Conservation (phyloP, 169 alveolate species). For the Plasmodium yoelii region DNA sequence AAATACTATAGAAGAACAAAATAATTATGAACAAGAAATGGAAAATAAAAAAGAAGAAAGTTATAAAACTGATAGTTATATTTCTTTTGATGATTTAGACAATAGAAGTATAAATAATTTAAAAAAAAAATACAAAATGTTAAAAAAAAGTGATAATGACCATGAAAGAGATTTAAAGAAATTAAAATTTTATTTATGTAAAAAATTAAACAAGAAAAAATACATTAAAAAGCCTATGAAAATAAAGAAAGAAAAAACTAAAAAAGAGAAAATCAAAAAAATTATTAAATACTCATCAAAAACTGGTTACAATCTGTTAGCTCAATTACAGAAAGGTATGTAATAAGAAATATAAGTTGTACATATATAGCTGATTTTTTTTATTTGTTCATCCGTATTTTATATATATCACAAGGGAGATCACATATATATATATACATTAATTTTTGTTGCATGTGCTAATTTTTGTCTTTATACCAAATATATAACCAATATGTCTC, state of each 20-base stretch:
- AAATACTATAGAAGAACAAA: slow-evolving; percentile 1
- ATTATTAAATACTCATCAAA: slow-evolving; percentile 18
- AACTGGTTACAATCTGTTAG: slow-evolving; percentile 40
- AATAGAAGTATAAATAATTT: slow-evolving; percentile 29
- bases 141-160: slow-evolving; percentile 39
- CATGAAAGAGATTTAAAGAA: slow-evolving; percentile 19
- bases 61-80: slow-evolving; percentile 25
- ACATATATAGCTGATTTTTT: background rate
- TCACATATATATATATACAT: slow-evolving; percentile 12
- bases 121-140: slow-evolving; percentile 42
- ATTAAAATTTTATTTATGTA: slow-evolving; percentile 65
- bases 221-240: slow-evolving; percentile 11
- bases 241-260: slow-evolving; percentile 3
- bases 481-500: no score
- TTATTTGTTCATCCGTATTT: background rate
- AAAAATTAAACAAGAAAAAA: slow-evolving; percentile 44
- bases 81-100: slow-evolving; percentile 25
- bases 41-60: slow-evolving; percentile 6
- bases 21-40: slow-evolving; percentile 20
- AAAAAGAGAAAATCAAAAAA: slow-evolving; percentile 31
- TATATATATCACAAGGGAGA: no score
- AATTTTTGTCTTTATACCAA: no score
- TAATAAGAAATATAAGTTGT: background rate
- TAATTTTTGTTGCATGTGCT: background rate
- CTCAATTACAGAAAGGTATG: slow-evolving; percentile 47